Evolutionary conservation across 2,329 filamentous ascomycete genomes (phyloP), one percentile per base, ranked within the genome.

Genomic region (Pseudogymnoascus sp.): DNA sequence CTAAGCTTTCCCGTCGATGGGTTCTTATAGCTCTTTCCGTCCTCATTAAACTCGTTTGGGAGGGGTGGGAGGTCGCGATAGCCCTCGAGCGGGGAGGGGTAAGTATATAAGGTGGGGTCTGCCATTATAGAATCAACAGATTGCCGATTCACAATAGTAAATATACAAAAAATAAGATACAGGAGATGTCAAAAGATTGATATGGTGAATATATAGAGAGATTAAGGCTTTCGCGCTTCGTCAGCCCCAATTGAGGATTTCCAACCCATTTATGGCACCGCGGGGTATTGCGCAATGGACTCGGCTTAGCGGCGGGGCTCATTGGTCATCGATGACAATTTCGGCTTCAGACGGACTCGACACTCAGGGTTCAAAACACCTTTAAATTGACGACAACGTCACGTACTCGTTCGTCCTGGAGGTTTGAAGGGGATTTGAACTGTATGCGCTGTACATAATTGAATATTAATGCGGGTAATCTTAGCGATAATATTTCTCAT

Each of bases 21-120:
- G 68, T 95, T 95, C 60, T 82, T 78, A 67, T 84, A 83, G 59
- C 88, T 91, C 76, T 95, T 96, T 58, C 89, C 89, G 72, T 96
- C 89, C 37, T 82, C 83, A 55, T 80, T 37, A 10, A 40, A n/a
- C 4, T 59, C 58, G 27, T 79, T 74, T 6, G 84, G 73, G 5
- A 88, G 73, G 25, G 84, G 79, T 27, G 79, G 74, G n/a, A 80
- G 79, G 59, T 79, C 73, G 67, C 84, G 79, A 69, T 82, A 87
- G 18, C 83, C 85, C 27, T 76, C 73, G 1, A 87, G 73, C 12
- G 85, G 85, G 13, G 81, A 85, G 1, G 80, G 75, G 68, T 82
- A 85, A 1, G 74, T 76, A 64, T 79, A 79, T 2, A 73, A 69
- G 62, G 73, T 74, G 10, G 74, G 74, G 59, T 76, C 76, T 4